phyloP scores from a whole-genome alignment of 1,284 basidiomycete genomes.

The Cryptococcus amylolentus region DNA sequence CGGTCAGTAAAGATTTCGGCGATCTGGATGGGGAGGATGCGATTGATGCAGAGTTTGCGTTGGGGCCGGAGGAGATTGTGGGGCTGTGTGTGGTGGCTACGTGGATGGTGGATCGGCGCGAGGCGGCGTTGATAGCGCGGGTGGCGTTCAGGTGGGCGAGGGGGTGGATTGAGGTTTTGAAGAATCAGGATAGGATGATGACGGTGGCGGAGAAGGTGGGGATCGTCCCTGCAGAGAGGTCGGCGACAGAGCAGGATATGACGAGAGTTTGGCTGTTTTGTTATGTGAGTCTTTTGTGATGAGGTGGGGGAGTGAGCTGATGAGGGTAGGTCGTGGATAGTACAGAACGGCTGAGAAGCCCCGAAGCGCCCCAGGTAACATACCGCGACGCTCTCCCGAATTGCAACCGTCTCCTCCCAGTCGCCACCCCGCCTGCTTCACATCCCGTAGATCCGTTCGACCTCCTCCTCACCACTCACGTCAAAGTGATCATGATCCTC shows the following conservation, averaged over 20 bases:
- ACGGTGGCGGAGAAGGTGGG: slow-evolving; percentile 33
- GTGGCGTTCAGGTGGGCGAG: slow-evolving; percentile 43
- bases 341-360: slow-evolving; percentile 26
- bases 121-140: slow-evolving; percentile 32
- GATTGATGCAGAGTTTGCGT: slow-evolving; percentile 44
- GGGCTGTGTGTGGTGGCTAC: slow-evolving; percentile 36
- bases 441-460: slow-evolving; percentile 17
- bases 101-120: slow-evolving; percentile 32
- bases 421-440: neutral
- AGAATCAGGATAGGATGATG: neutral
- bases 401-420: slow-evolving; percentile 21
- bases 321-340: slow-evolving; percentile 29
- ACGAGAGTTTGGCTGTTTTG: slow-evolving; percentile 43
- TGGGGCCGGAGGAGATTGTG: slow-evolving; percentile 48
- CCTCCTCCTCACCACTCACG: slow-evolving; percentile 37
- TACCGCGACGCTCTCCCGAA: slow-evolving; percentile 22
- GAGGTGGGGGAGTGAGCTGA: too few relatives aligned
- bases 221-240: slow-evolving; percentile 34
- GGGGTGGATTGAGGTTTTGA: slow-evolving; percentile 41
- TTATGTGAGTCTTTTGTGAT: slow-evolving; percentile 25
- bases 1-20: slow-evolving; percentile 4
- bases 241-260: slow-evolving; percentile 31
- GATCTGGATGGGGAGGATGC: slow-evolving; percentile 21
- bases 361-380: neutral
- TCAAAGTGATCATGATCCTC: slow-evolving; percentile 32